Percentiles rank a stretch among this genome's conserved stretches.
phyloP scores from a whole-genome alignment of 1,284 basidiomycete species.

The Exobasidium rhododendri region DNA sequence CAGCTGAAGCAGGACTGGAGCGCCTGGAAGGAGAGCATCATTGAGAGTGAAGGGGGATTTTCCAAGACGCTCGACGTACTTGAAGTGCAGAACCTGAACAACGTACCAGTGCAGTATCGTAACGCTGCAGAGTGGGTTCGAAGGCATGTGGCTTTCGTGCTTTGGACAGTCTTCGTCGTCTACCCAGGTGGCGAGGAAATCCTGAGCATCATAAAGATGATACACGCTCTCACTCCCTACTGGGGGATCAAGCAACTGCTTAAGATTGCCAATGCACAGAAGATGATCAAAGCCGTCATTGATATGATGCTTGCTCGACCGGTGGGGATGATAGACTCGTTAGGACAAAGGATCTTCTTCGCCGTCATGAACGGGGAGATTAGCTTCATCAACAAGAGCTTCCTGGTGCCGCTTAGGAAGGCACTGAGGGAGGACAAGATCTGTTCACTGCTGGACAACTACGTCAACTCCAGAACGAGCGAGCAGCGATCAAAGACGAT shows the following conservation, averaged over 20 bases:
- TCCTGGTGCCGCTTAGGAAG: background rate
- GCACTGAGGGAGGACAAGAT: background rate
- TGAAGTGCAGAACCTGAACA: constrained; percentile 14
- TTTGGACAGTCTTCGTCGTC: constrained; percentile 8
- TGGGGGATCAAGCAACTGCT: constrained; percentile 20
- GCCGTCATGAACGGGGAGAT: constrained; percentile 3
- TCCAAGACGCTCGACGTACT: constrained; percentile 15
- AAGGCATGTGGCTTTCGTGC: constrained; percentile 11
- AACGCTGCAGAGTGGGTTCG: constrained; percentile 12
- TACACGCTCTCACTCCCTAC: constrained; percentile 14
- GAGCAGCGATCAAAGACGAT: background rate
- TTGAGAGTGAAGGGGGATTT: constrained; percentile 20
- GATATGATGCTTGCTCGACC: constrained; percentile 4
- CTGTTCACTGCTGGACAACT: background rate
- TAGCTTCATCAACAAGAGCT: background rate
- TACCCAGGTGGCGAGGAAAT: constrained; percentile 12
- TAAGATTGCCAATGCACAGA: constrained; percentile 12
- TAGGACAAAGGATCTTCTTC: constrained; percentile 10
- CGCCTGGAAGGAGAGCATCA: constrained; percentile 19
- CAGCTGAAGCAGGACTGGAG: constrained; percentile 14
- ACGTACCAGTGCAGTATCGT: constrained; percentile 11
- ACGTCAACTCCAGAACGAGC: background rate
- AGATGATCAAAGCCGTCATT: constrained; percentile 8
- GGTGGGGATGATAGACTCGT: background rate
- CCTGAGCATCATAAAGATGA: background rate